These are phyloP conservation scores for Peniophora sp. DNA, from an alignment of 1,284 basidiomycete genomes.

Conservation along the genomic window DNA sequence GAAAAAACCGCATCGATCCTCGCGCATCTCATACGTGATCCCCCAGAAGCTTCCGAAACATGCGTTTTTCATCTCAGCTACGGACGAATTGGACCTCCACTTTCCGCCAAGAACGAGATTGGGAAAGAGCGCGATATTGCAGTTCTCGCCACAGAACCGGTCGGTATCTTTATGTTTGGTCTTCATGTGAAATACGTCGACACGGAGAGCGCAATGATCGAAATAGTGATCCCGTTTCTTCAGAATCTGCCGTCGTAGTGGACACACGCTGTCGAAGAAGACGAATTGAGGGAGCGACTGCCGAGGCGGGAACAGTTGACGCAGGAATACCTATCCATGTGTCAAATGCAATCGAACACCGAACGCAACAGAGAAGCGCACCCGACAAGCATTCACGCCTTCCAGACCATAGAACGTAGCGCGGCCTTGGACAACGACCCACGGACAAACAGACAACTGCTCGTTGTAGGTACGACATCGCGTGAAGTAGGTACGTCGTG, in stretches of 20 bases:
- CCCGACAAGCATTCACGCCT: constrained; percentile 12
- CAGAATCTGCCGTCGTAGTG: constrained; percentile 9
- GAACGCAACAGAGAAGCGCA: constrained; percentile 5
- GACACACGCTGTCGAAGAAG: constrained; percentile 24
- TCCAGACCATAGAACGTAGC: constrained; percentile 22
- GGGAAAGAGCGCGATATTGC: constrained; percentile 20
- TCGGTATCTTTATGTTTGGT: constrained; percentile 24
- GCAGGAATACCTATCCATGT: background rate
- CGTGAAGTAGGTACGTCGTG: constrained; percentile 15
- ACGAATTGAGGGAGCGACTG: constrained; percentile 16
- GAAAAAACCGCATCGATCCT: constrained; percentile 20
- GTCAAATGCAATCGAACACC: background rate
- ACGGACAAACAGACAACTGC: constrained; percentile 18
- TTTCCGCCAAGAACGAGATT: constrained; percentile 18
- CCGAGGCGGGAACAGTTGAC: constrained; percentile 7
- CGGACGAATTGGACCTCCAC: constrained; percentile 22
- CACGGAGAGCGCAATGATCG: constrained; percentile 15
- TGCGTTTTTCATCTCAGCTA: constrained; percentile 15
- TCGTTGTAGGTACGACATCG: constrained; percentile 23
- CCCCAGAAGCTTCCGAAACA: constrained; percentile 19
- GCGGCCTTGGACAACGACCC: constrained; percentile 9
- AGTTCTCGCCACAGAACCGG: constrained; percentile 19
- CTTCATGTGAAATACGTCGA: constrained; percentile 26
- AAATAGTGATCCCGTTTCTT: constrained; percentile 12
- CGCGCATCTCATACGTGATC: constrained; percentile 18